Evolutionary conservation across 2,329 filamentous ascomycete species (phyloP), one percentile per base, ranked within the genome.

Genomic region (Alternaria sp.): DNA sequence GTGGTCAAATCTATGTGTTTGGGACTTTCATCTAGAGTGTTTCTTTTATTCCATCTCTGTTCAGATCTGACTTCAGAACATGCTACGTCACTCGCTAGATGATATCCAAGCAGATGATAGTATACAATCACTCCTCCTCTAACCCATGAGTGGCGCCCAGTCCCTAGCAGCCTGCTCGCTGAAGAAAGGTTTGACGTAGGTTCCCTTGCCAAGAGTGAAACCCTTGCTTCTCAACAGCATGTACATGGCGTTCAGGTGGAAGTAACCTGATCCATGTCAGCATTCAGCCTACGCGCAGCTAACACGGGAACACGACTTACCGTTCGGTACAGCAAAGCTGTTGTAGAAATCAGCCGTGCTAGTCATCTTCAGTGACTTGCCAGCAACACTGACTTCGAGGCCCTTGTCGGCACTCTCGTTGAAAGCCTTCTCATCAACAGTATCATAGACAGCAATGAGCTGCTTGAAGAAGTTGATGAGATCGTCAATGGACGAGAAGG

Each of bases 211-310:
- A 12, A 71, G 51, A 20, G 43, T 54, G 51, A 70, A 70, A 1
- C 69, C 69, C 14, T 59, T 64, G 18, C 48, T 63, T 39, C 69
- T 65, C 28, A 71, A 22, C 18, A 69, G 38, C 69, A 69, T 70
- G 47, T 71, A 71, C 58, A 71, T 67, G 14, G 66, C 54, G 46
- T 70, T 71, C 30, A 70, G 59, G 47, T 71, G 67, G 54, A 71
- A 71, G 41, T 66, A 71, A 41, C 46, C 46, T 49, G 18, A 12
- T 11, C 5, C 7, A 38, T 26, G 16, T 38, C 20, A 49, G 32
- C 12, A 34, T 26, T 24, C 32, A 5, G 12, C 16, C 22, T 3
- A 26, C 20, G 38, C 12, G 32, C 32, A 49, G 32, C 22, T 49
- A 7, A 22, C 14, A n/a, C 32, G 24, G 16, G 20, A 12, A 12